Conservation (phyloP, 345 rosid genomes). For the Salix caprea region DNA sequence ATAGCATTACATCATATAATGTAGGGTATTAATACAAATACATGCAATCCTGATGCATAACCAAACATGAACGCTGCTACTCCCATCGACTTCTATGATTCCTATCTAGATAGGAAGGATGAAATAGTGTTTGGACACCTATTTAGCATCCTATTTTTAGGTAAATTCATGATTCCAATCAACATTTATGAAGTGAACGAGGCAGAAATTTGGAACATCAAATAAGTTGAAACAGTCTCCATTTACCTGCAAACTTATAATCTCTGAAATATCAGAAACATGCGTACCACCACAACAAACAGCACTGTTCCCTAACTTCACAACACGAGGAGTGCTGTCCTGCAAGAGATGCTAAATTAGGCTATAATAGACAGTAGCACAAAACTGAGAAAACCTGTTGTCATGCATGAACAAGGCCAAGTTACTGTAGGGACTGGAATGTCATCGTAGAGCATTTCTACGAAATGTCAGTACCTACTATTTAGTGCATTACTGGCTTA, state of each 20-base stretch:
- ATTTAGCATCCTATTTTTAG: no score
- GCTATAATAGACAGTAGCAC: neutral
- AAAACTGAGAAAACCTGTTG: neutral
- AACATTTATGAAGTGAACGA: no score
- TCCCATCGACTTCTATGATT: no score
- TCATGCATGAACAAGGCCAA: neutral
- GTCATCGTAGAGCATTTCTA: no score
- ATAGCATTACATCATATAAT: neutral
- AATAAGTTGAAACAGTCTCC: neutral
- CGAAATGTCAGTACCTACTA: neutral
- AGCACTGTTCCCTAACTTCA: constrained; percentile 56
- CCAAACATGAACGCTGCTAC: neutral
- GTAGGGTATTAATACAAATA: neutral
- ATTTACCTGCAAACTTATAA: constrained; percentile 59
- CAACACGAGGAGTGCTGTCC: constrained; percentile 76
- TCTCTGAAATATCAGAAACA: constrained; percentile 69
- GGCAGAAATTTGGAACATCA: neutral
- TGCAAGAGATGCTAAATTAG: constrained; percentile 27
- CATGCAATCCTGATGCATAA: neutral
- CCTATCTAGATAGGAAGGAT: neutral
- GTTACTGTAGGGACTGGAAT: neutral
- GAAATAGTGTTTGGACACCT: neutral
- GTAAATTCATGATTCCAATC: no score
- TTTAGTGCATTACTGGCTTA: neutral
- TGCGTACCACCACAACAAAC: constrained; percentile 94